Percentiles rank a stretch among this genome's conserved stretches.
Evolutionary conservation across 208 protist genomes (phyloP).

Genomic region (Cochliopodium minus): DNA sequence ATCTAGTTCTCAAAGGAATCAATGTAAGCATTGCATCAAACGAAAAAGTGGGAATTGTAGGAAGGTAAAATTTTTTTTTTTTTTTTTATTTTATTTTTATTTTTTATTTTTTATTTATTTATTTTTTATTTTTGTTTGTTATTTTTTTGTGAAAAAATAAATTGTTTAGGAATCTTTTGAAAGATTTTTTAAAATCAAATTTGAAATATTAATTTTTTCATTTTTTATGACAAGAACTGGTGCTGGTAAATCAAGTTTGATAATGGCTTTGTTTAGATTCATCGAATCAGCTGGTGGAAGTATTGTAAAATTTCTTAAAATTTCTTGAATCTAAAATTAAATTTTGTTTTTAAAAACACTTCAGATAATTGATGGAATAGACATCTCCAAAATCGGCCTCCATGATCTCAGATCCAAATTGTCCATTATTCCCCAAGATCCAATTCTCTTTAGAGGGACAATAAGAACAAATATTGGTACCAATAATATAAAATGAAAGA

Average conservation of each 20-base stretch:
- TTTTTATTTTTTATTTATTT: no score
- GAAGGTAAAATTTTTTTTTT: no score
- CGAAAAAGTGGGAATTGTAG: slow-evolving; percentile 45
- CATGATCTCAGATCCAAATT: slow-evolving; percentile 64
- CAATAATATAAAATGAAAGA: slow-evolving; percentile 27
- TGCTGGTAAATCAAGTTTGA: slow-evolving; percentile 35
- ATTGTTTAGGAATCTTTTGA: no score
- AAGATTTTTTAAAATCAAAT: no score
- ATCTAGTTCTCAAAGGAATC: slow-evolving; percentile 45
- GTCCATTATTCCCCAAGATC: slow-evolving; percentile 92
- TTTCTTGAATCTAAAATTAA: background rate
- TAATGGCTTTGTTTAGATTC: slow-evolving; percentile 14
- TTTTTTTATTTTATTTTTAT: no score
- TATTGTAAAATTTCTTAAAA: background rate
- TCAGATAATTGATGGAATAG: slow-evolving; percentile 70
- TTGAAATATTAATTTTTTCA: no score
- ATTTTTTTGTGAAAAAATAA: no score
- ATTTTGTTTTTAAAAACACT: slow-evolving; percentile 14
- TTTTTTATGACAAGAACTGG: no score
- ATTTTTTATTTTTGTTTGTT: no score
- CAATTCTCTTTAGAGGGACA: slow-evolving; percentile 75
- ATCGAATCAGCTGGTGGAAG: background rate
- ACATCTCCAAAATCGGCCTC: slow-evolving; percentile 59
- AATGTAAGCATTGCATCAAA: slow-evolving; percentile 31
- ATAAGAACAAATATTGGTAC: slow-evolving; percentile 78